phyloP scores from a whole-genome alignment of 2,329 filamentous ascomycete species.

The Verticillium zaregamsianum region DNA sequence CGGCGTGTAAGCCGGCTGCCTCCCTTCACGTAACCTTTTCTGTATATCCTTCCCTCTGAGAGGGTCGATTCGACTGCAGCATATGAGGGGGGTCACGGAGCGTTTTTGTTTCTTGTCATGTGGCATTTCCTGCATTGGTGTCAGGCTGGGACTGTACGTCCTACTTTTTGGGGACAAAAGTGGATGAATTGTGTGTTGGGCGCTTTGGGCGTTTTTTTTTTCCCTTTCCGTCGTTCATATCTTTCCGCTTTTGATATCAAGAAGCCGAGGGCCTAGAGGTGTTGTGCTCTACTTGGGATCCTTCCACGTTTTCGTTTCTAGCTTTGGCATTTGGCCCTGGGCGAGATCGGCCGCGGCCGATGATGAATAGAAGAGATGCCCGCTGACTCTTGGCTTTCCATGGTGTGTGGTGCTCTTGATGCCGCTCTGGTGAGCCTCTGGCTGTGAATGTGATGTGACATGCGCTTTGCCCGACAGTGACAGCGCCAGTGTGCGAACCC shows the following conservation, averaged over 20 bases:
- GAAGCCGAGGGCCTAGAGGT: not conserved
- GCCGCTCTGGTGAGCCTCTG: not conserved
- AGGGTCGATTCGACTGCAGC: not conserved
- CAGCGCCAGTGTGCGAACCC: too few species aligned
- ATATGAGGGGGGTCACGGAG: not conserved
- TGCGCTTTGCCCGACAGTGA: too few species aligned
- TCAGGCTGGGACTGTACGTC: not conserved
- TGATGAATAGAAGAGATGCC: not conserved
- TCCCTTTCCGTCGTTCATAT: not conserved
- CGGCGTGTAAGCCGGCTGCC: conserved; percentile 11
- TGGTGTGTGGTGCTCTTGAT: too few species aligned
- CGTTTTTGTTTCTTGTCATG: not conserved
- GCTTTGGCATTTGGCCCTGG: not conserved
- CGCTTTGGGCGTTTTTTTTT: not conserved
- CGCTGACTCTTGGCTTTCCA: not conserved
- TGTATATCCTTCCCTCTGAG: not conserved
- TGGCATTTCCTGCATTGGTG: not conserved
- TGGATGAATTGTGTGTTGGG: not conserved
- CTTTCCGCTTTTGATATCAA: not conserved
- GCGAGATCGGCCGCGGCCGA: not conserved
- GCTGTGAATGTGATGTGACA: too few species aligned
- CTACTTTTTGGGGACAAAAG: not conserved
- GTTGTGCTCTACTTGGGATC: not conserved
- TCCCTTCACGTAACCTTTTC: not conserved
- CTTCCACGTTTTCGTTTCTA: not conserved